Evolutionary conservation across 768 basidiomycete genomes (phyloP), one percentile per base, ranked within the genome.

Genomic region (Hericium erinaceus): DNA sequence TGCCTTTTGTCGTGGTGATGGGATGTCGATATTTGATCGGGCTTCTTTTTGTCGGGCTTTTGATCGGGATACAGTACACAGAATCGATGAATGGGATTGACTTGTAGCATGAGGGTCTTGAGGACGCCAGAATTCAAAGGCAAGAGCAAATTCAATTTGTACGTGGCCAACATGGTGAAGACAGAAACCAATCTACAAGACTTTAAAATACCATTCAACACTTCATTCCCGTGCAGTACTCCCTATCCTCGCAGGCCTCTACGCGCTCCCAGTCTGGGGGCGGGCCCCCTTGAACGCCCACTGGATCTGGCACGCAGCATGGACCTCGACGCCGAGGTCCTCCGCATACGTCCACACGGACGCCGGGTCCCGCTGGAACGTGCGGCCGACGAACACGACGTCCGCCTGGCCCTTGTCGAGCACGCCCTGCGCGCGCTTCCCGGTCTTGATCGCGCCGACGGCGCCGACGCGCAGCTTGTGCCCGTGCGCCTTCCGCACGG

Each of bases 311-410:
- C 79, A 67, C 2, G 81, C 77, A 7, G 74, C 22, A 18, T 72
- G 70, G 18, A 80, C 69, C 22, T 69, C 64, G 4, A 83, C 77
- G 3, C 76, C 80, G 28, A 85, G 65, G 41, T 83, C 79, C 20
- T 82, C 78, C 2, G 83, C 82, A 64, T 81, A 82, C 64, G 69
- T 59, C 73, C 72, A 76, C 15, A 75, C 74, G 2, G 69, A 61
- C 0, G 76, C 78, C 0, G 84, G 84, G 61, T 86, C 80, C 71
- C 80, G 81, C 68, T 79, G 77, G 73, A 86, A 85, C 54, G 75
- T 73, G 41, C 69, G 52, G 6, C 66, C 69, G 20, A 69, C 64
- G 49, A 67, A 60, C 8, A 65, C 69, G 3, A 80, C 78, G 63
- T 92, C 87, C 1, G 84, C 82, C 56, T 79, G 70, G 4, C 75